Base-by-base conservation (phyloP, 1,139 yeast species). In the Debaryomycetaceae sp. region DNA sequence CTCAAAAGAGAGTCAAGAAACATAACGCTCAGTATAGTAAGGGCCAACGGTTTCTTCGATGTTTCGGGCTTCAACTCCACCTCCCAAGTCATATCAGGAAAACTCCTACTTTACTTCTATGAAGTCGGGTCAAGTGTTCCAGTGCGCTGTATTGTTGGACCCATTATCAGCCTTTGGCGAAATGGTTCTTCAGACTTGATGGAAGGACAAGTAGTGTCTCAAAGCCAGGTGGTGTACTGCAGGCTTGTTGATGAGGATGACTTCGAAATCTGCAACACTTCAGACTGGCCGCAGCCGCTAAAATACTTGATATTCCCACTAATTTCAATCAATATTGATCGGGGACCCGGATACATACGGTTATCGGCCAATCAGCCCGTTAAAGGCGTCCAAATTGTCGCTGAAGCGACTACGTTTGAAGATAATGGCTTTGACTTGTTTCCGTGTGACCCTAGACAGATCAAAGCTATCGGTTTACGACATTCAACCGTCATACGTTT, bases 201-300 rank as follows among this genome's bases (percentile, higher is more conserved):
- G n/a, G n/a, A n/a, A n/a, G n/a, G n/a, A n/a, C n/a, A n/a, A n/a
- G n/a, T n/a, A n/a, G n/a, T n/a, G n/a, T n/a, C n/a, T n/a, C n/a
- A n/a, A n/a, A n/a, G n/a, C n/a, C n/a, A n/a, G n/a, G 59, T 51
- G 3, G 48, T 54, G 9, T 44, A 46, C 35, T 36, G 45, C 31
- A 32, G 51, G 25, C 34, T 51, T 25, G 38, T 46, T 3, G 34
- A 38, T 17, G 29, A 31, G 13, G 28, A 44, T 8, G 48, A 45
- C 6, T 18, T 38, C 4, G 38, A 52, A 5, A 33, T 65, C 13
- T 56, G 65, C 7, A 45, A 60, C 31, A 59, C 64, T 6, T 53
- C 58, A 9, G 74, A 69, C 40, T 71, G 78, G 77, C 77, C 78
- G 3, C 75, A 72, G 42, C 78, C 78, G 10, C 49, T 72, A 38